Evolutionary conservation across 345 rosid genomes (phyloP).

Genomic region (Populus simonii): DNA sequence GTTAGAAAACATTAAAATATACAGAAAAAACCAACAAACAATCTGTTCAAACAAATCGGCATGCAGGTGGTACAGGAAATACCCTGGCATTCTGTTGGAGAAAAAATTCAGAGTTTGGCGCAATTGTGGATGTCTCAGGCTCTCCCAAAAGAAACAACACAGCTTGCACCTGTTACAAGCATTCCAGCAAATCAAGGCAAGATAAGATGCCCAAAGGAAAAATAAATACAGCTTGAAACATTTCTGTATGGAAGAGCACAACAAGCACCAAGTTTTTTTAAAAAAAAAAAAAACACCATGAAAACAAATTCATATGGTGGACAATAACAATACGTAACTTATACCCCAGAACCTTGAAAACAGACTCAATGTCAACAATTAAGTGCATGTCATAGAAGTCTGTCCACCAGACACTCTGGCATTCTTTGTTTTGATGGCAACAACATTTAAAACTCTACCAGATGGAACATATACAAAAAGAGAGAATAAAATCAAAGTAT

Average conservation of each 20-base stretch:
- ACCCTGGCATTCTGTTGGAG: slow-evolving; percentile 33
- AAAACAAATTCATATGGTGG: background rate
- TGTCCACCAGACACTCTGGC: background rate
- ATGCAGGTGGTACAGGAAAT: slow-evolving; percentile 1
- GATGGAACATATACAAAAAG: background rate
- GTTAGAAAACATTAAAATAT: background rate
- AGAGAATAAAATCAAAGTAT: background rate
- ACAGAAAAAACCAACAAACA: background rate
- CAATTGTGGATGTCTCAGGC: slow-evolving; percentile 25
- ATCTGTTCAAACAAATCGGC: background rate
- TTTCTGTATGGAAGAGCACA: background rate
- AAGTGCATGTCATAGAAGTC: background rate
- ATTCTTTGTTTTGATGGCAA: background rate
- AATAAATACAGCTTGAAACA: slow-evolving; percentile 4
- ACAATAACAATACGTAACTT: background rate
- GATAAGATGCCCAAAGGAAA: slow-evolving; percentile 32
- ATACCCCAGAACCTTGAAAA: background rate
- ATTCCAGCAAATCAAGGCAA: slow-evolving; percentile 18
- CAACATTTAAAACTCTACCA: background rate
- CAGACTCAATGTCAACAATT: background rate
- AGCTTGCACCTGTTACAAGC: slow-evolving; percentile 40
- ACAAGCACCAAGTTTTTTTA: background rate
- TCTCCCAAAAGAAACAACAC: slow-evolving; percentile 48
- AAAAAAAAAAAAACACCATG: background rate
- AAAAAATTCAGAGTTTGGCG: slow-evolving; percentile 29